Conservation (phyloP, 768 basidiomycete species). For the Boletus insuetus region DNA sequence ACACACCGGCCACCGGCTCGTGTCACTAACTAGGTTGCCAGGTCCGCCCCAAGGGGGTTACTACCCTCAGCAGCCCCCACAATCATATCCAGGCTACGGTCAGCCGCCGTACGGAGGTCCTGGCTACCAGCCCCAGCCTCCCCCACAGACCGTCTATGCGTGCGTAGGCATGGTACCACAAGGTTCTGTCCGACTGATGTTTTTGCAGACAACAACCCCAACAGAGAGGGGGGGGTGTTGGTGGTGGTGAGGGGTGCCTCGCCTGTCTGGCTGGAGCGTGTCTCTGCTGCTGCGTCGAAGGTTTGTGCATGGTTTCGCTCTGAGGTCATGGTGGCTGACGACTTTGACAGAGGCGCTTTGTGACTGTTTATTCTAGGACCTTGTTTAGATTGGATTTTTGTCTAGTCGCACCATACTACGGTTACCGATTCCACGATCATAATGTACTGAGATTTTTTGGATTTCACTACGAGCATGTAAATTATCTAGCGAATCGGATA, state of each 20-base stretch:
- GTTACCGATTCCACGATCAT: conserved; percentile 11
- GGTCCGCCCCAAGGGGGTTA: conserved; percentile 61
- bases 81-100: conserved; percentile 53
- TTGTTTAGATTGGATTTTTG: conserved; percentile 4
- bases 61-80: conserved; percentile 72
- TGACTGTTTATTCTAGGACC: conserved; percentile 59
- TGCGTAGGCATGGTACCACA: conserved; percentile 35
- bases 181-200: neutral
- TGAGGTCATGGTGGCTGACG: conserved; percentile 25
- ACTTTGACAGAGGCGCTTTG: conserved; percentile 55
- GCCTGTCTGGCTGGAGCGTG: conserved; percentile 49
- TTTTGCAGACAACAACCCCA: conserved; percentile 39
- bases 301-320: conserved; percentile 30
- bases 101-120: conserved; percentile 29
- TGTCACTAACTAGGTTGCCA: conserved; percentile 41
- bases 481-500: conserved; percentile 26
- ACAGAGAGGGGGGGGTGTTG: conserved; percentile 35
- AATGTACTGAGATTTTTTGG: conserved; percentile 16
- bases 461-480: conserved; percentile 21
- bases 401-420: conserved; percentile 15
- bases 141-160: conserved; percentile 85
- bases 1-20: neutral
- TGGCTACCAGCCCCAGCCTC: conserved; percentile 56
- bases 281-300: conserved; percentile 53
- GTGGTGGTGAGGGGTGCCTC: conserved; percentile 35